Percentiles rank a stretch among this genome's conserved stretches.
Evolutionary conservation across 305 asterid genomes (phyloP).

Genomic region (Stenogyne calaminthoides): DNA sequence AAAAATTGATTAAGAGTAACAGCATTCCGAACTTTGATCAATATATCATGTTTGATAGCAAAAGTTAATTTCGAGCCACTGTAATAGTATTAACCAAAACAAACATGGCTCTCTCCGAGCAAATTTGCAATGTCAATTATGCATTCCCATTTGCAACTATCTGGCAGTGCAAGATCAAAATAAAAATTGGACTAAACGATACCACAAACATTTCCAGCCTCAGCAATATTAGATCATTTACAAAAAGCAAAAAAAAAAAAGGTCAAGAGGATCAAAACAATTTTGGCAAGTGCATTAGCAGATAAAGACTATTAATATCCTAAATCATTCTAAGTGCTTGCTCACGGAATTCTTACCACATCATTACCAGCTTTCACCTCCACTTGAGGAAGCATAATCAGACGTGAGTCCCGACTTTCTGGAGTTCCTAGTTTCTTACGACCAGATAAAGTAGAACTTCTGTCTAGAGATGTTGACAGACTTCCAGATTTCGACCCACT

Average conservation of each 20-base stretch:
- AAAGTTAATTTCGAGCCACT: slow-evolving; percentile 9
- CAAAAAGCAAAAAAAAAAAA: slow-evolving; percentile 10
- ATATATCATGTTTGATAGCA: slow-evolving; percentile 10
- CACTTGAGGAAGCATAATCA: slow-evolving; percentile 94
- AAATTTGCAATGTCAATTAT: not conserved
- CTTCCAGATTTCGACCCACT: slow-evolving; percentile 68
- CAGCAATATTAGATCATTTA: slow-evolving; percentile 14
- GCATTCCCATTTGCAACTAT: slow-evolving; percentile 22
- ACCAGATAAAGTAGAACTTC: slow-evolving; percentile 54
- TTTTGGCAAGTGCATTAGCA: slow-evolving; percentile 6
- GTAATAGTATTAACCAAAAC: slow-evolving; percentile 21
- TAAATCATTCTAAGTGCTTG: slow-evolving; percentile 12
- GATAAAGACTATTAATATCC: slow-evolving; percentile 5
- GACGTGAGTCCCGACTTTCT: slow-evolving; percentile 81
- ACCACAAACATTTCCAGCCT: slow-evolving; percentile 7
- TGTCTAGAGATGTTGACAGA: slow-evolving; percentile 51
- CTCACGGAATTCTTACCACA: slow-evolving; percentile 61
- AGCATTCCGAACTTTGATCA: slow-evolving; percentile 16
- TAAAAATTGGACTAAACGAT: slow-evolving; percentile 18
- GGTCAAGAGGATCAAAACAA: slow-evolving; percentile 8
- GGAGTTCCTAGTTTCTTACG: slow-evolving; percentile 76
- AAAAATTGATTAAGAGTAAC: slow-evolving; percentile 26
- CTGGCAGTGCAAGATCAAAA: not conserved
- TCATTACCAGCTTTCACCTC: slow-evolving; percentile 93
- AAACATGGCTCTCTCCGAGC: not conserved